phyloP scores from a whole-genome alignment of 176 grass and related monocot genomes.

The Microstegium vimineum region DNA sequence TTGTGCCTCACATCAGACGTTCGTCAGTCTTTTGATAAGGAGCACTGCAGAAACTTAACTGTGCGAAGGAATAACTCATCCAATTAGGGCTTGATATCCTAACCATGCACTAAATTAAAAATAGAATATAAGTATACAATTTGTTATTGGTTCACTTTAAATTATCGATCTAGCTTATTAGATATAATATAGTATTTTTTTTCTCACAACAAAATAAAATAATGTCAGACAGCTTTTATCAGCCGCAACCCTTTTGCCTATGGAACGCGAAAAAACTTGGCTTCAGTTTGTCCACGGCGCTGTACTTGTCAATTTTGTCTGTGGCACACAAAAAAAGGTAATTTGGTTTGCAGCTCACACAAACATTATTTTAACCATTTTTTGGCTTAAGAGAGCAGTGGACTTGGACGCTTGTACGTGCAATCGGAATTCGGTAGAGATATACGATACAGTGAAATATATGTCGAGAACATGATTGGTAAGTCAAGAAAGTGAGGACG shows the following conservation, averaged over 20 bases:
- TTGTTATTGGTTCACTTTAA: no score
- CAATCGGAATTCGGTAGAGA: neutral
- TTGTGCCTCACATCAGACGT: neutral
- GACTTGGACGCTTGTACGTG: neutral
- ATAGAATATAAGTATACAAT: no score
- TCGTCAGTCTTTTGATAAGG: neutral
- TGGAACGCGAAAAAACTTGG: no score
- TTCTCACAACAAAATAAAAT: no score
- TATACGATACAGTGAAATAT: constrained; percentile 1
- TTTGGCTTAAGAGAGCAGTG: neutral
- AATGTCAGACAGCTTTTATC: no score
- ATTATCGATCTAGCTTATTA: no score
- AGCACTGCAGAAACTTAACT: neutral
- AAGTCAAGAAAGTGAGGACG: neutral
- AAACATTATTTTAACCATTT: neutral
- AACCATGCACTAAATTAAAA: no score
- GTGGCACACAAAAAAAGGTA: neutral
- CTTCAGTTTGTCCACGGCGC: no score
- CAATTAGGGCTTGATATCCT: neutral
- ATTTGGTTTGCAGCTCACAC: neutral
- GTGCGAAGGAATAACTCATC: neutral
- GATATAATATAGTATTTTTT: no score
- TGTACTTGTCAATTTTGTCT: neutral
- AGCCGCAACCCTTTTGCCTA: no score
- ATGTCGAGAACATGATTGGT: neutral